These are phyloP conservation scores for Backusella psychrophila DNA, from an alignment of 192 early-diverging fungal species.

Conservation along the genomic window DNA sequence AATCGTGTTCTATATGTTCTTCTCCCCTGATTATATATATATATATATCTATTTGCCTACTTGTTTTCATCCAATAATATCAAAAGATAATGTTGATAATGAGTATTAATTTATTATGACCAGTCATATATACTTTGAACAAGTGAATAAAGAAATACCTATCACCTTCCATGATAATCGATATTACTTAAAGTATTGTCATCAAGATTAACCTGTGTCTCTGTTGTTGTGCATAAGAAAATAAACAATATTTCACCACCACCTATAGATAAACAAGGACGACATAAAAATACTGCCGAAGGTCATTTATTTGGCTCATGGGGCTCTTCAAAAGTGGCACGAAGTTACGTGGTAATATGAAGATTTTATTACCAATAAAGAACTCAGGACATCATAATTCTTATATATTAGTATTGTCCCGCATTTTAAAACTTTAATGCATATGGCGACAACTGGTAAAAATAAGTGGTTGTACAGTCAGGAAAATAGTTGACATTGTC, in stretches of 20 bases:
- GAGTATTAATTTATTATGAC: neutral
- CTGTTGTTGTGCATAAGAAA: neutral
- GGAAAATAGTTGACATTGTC: too few relatives aligned
- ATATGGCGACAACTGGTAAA: neutral
- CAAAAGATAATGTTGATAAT: neutral
- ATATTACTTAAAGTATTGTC: neutral
- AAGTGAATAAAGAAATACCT: neutral
- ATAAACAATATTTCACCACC: neutral
- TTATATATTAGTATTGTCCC: neutral
- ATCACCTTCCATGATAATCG: neutral
- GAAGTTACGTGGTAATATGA: neutral
- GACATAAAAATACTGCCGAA: too few relatives aligned
- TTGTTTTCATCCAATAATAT: neutral
- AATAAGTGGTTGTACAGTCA: neutral
- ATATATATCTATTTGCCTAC: neutral
- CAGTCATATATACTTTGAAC: neutral
- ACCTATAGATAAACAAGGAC: neutral
- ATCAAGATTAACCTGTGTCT: neutral
- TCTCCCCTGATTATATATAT: neutral
- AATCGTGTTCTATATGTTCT: neutral
- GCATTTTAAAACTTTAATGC: neutral
- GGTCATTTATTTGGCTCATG: conserved; percentile 7
- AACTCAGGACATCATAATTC: neutral
- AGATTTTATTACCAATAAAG: neutral
- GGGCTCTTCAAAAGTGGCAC: neutral